phyloP scores from a whole-genome alignment of 2,329 filamentous ascomycete genomes.

The Cryphonectria parasitica region DNA sequence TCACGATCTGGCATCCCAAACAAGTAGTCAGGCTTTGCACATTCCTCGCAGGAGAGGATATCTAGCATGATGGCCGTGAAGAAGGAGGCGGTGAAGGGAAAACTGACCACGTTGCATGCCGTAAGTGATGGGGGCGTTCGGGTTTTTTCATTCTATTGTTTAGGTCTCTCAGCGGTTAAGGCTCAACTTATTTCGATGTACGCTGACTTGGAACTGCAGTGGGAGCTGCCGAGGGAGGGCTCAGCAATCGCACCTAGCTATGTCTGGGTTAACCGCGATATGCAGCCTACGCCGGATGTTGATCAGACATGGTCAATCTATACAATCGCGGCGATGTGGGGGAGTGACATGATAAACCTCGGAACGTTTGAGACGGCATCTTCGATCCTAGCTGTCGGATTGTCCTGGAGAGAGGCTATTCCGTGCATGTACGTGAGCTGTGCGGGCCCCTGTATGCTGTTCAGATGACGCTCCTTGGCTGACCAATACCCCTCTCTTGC shows the following conservation, averaged over 20 bases:
- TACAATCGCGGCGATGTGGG: slow-evolving; percentile 44
- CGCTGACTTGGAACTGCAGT: background rate
- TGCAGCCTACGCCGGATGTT: slow-evolving; percentile 42
- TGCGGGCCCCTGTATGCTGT: slow-evolving; percentile 35
- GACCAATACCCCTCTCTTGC: background rate
- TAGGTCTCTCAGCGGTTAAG: background rate
- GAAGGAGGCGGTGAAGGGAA: slow-evolving; percentile 15
- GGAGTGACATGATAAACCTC: slow-evolving; percentile 42
- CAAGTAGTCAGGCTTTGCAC: background rate
- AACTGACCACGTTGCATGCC: slow-evolving; percentile 36
- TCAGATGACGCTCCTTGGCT: slow-evolving; percentile 30
- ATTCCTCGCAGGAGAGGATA: background rate
- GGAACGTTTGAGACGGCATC: slow-evolving; percentile 42
- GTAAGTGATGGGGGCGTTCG: background rate
- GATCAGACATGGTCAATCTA: slow-evolving; percentile 45
- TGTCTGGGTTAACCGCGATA: slow-evolving; percentile 35
- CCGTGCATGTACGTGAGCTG: slow-evolving; percentile 34
- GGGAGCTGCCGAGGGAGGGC: slow-evolving; percentile 22
- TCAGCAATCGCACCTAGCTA: slow-evolving; percentile 19
- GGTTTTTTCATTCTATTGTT: too few relatives aligned
- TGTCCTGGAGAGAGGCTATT: slow-evolving; percentile 38
- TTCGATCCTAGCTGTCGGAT: slow-evolving; percentile 40
- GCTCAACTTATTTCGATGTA: background rate
- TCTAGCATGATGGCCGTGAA: slow-evolving; percentile 2
- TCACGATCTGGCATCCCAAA: background rate